phyloP scores from a whole-genome alignment of 2,329 filamentous ascomycete species.

The Diaporthe velutina region DNA sequence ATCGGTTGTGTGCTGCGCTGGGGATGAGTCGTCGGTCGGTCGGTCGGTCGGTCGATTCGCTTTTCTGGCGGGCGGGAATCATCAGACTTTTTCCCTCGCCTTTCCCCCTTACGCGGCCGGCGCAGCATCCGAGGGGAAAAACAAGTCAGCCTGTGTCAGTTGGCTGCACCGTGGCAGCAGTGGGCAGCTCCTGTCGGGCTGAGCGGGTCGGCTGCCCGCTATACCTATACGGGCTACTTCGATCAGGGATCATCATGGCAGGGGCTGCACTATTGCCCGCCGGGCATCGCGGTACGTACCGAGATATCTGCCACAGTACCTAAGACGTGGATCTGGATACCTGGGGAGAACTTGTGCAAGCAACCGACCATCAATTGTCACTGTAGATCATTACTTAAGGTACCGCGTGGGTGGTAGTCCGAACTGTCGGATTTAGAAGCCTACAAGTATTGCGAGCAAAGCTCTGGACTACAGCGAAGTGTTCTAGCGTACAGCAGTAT shows the following conservation, averaged over 20 bases:
- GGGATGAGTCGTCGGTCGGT: conserved; percentile 28
- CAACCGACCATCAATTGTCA: background rate
- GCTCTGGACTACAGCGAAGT: background rate
- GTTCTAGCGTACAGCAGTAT: background rate
- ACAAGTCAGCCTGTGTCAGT: conserved; percentile 14
- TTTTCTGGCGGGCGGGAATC: conserved; percentile 31
- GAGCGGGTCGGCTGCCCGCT: background rate
- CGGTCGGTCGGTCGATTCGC: conserved; percentile 31
- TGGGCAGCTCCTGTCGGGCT: background rate
- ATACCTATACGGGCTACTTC: background rate
- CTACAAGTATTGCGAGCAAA: too few relatives aligned
- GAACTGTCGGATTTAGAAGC: background rate
- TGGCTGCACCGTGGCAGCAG: background rate
- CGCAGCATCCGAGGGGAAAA: conserved; percentile 25
- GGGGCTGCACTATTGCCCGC: background rate
- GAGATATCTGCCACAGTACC: background rate
- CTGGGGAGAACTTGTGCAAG: background rate
- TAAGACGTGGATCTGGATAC: background rate
- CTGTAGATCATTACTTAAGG: background rate
- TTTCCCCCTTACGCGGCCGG: conserved; percentile 20
- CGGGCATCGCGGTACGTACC: conserved; percentile 1
- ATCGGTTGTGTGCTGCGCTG: conserved; percentile 27
- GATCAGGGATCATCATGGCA: background rate
- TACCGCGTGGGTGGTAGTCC: background rate
- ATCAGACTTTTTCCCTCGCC: conserved; percentile 35